Evolutionary conservation across 345 rosid genomes (phyloP), one percentile per base, ranked within the genome.

Genomic region (Moricandia moricandioides): DNA sequence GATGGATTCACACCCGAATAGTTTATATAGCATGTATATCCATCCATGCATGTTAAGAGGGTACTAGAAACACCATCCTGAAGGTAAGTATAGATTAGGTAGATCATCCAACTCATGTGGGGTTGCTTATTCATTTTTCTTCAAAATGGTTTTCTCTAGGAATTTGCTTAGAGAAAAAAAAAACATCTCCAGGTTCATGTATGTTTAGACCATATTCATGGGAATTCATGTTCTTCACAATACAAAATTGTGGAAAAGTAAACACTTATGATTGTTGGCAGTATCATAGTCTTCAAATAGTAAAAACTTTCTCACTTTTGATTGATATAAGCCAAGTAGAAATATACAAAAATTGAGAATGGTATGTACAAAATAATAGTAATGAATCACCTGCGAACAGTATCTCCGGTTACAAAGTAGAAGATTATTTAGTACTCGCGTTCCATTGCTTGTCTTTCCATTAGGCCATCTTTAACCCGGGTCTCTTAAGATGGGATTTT

Each of bases 81-180:
- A 37, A 39, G 74, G 71, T 78, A 69, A 71, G 83, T 62, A 52
- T 24, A 51, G 64, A 65, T 72, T 75, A 72, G 86, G 82, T 81
- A 75, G 62, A 71, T 47, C 86, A 83, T 76, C 16, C 73, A 51
- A 58, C 29, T 55, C 73, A 67, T 65, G 84, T 75, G 80, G 80
- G 14, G 39, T 35, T 14, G 16, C 51, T 52, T 39, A 56, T 62
- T 58, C 63, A 14, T 24, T 29, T 29, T 29, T 4, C 31, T 29
- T 21, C 24, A 29, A 29, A 27, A 29, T 62, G 75, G 61, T 64
- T 71, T 49, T 49, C 69, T 35, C 55, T 35, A 60, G 0, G 54
- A 29, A 5, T 11, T 75, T 67, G 3, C 43, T 45, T 33, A 6
- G 55, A 61, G 14, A 5, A 59, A 31, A 56, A 14, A 24, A 57